Evolutionary conservation across 2,329 filamentous ascomycete genomes (phyloP).

Genomic region (Anthostomella pinea): DNA sequence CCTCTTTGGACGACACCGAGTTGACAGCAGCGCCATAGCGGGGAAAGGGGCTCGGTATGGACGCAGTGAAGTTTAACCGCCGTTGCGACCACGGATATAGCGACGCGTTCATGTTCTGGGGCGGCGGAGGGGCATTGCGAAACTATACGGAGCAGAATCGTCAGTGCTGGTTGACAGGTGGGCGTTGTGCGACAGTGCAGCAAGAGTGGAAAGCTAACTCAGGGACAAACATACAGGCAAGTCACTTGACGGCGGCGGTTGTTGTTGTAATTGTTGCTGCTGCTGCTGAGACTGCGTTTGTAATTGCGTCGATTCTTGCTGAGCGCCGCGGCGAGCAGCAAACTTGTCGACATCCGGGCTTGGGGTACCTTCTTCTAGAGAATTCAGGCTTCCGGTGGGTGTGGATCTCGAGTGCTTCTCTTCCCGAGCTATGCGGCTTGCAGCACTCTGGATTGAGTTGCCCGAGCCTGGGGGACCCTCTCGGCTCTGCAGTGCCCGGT

Average conservation of each 20-base stretch:
- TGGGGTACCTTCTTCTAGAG: constrained; percentile 57
- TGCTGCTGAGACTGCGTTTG: constrained; percentile 32
- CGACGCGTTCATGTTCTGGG: constrained; percentile 64
- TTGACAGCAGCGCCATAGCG: constrained; percentile 97
- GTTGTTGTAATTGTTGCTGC: constrained; percentile 26
- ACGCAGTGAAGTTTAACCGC: constrained; percentile 78
- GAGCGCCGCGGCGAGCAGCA: constrained; percentile 51
- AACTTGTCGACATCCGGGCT: constrained; percentile 63
- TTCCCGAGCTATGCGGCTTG: constrained; percentile 48
- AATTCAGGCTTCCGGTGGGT: constrained; percentile 75
- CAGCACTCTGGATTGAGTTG: constrained; percentile 48
- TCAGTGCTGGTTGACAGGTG: constrained; percentile 5
- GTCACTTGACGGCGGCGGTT: constrained; percentile 29
- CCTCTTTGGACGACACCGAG: constrained; percentile 87
- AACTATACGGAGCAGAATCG: constrained; percentile 38
- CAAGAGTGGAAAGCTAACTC: constrained; percentile 20
- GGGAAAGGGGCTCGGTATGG: constrained; percentile 84
- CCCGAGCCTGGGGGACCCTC: constrained; percentile 49
- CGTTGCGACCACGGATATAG: constrained; percentile 96
- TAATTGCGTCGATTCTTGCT: too few relatives aligned
- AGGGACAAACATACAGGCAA: too few relatives aligned
- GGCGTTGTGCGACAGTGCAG: too few relatives aligned
- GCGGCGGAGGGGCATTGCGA: constrained; percentile 47
- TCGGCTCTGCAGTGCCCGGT: constrained; percentile 51
- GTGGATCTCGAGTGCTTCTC: constrained; percentile 65